These are phyloP conservation scores for Yamadazyma pseudoaaseri DNA, from an alignment of 1,139 yeast species.

Conservation along the genomic window DNA sequence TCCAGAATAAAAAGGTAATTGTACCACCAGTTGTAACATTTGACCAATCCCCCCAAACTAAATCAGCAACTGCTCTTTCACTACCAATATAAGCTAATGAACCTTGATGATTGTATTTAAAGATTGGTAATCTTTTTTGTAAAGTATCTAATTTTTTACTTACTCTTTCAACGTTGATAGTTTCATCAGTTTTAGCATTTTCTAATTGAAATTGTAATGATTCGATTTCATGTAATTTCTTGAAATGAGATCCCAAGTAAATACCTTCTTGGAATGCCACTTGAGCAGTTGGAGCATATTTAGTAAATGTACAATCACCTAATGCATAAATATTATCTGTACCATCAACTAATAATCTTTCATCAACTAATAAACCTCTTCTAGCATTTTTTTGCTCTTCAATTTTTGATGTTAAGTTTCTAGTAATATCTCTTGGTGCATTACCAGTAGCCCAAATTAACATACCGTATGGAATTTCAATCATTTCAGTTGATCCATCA, in stretches of 20 bases:
- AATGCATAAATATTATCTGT: constrained; percentile 80
- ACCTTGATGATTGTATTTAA: constrained; percentile 68
- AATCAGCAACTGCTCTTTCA: constrained; percentile 91
- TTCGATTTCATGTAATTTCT: constrained; percentile 67
- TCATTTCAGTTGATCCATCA: constrained; percentile 56
- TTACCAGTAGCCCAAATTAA: constrained; percentile 98
- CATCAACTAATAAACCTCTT: constrained; percentile 86
- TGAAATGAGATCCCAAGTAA: constrained; percentile 72
- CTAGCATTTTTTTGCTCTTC: constrained; percentile 85
- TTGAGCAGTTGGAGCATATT: constrained; percentile 94
- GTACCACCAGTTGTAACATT: constrained; percentile 82
- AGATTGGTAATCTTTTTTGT: constrained; percentile 52
- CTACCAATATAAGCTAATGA: constrained; percentile 82
- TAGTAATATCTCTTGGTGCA: constrained; percentile 78
- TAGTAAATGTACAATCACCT: constrained; percentile 93
- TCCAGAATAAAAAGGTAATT: constrained; percentile 89
- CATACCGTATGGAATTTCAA: constrained; percentile 79
- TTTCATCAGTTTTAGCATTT: constrained; percentile 24
- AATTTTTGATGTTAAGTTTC: constrained; percentile 63
- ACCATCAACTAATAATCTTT: constrained; percentile 80
- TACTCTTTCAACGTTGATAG: constrained; percentile 39
- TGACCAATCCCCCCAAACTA: constrained; percentile 85
- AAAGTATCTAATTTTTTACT: constrained; percentile 39
- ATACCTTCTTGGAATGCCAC: constrained; percentile 95
- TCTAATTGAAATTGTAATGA: constrained; percentile 45